A percentile compares a stretch with the other conserved stretches of the same genome.
Conservation (phyloP, 75 land plant species). For the Pinus albicaulis region DNA sequence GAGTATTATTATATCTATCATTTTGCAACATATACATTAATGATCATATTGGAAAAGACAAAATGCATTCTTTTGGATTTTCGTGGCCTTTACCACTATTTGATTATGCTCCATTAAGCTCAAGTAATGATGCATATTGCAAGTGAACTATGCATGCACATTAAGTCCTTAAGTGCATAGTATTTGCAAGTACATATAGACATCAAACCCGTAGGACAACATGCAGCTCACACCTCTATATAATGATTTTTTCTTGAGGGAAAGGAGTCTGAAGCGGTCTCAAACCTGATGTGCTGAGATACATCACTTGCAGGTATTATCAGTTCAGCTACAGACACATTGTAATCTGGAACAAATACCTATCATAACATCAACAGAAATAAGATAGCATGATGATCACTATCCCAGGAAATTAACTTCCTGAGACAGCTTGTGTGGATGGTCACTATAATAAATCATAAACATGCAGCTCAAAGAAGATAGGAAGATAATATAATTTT, state of each 20-base stretch:
- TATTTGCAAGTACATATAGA: not conserved
- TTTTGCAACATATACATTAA: not conserved
- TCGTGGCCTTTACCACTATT: not conserved
- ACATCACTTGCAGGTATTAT: conserved; percentile 79
- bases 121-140: not conserved
- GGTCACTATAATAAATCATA: not conserved
- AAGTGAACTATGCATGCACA: not conserved
- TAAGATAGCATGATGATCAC: conserved; percentile 1
- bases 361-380: conserved; percentile 15
- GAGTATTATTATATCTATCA: not conserved
- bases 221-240: not conserved
- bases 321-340: conserved; percentile 81
- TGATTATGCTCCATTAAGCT: not conserved
- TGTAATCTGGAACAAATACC: conserved; percentile 86
- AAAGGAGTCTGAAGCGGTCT: not conserved
- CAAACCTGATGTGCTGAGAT: conserved; percentile 80
- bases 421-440: not conserved
- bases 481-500: too few species aligned
- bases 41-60: not conserved
- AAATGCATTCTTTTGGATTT: not conserved
- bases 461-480: not conserved
- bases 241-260: not conserved
- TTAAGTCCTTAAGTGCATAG: not conserved
- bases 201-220: not conserved
- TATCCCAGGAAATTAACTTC: not conserved